Percentiles rank a stretch among this genome's conserved stretches.
These are phyloP conservation scores for Mycena vulgaris DNA, from an alignment of 768 basidiomycete species.

Conservation along the genomic window DNA sequence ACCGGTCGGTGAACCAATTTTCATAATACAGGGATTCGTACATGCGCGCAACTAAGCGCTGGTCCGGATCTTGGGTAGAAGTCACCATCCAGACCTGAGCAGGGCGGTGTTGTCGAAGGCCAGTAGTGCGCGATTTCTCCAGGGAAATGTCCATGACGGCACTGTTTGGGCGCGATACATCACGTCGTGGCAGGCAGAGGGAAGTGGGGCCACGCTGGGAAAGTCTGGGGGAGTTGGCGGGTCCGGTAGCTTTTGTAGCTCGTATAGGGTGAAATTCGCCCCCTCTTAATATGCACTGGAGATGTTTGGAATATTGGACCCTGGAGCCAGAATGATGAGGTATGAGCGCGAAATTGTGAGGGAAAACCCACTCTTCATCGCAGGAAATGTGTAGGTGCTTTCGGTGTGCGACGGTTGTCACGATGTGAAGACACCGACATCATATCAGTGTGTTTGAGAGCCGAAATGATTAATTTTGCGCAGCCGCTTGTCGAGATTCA, in stretches of 20 bases:
- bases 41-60: neutral
- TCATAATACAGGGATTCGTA: slow-evolving; percentile 4
- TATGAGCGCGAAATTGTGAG: no score
- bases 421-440: no score
- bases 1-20: neutral
- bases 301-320: neutral
- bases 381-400: no score
- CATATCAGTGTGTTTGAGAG: no score
- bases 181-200: neutral
- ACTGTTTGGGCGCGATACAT: neutral
- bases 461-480: no score
- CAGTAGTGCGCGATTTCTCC: neutral
- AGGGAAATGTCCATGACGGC: neutral
- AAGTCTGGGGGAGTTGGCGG: neutral
- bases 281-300: neutral
- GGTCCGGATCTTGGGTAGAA: neutral
- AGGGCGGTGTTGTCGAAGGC: neutral
- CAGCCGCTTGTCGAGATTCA: no score
- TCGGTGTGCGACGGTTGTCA: no score
- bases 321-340: no score
- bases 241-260: neutral
- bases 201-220: neutral
- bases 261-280: neutral
- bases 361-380: no score
- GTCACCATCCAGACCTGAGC: neutral